Conservation (phyloP, 2,329 filamentous ascomycete genomes). For the Aspergillus sp. region DNA sequence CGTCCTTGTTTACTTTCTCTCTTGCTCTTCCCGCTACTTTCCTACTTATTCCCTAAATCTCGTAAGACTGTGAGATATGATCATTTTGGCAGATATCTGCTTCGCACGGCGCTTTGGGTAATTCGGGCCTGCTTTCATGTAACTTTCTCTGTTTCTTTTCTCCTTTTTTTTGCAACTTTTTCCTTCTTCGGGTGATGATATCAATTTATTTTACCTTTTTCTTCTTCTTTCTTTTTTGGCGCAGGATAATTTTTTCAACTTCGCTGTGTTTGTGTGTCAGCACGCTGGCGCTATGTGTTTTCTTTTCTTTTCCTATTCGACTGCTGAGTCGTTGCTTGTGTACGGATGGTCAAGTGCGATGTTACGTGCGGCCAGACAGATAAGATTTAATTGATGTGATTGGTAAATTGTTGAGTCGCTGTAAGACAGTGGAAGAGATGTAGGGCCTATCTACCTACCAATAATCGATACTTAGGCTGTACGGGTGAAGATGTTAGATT, state of each 20-base stretch:
- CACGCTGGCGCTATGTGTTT: conserved; percentile 1
- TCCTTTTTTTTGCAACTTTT: not conserved
- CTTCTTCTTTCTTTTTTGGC: not conserved
- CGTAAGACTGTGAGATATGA: not conserved
- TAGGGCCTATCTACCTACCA: no score
- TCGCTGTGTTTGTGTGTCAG: not conserved
- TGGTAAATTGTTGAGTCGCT: not conserved
- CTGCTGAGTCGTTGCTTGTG: not conserved
- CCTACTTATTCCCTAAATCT: not conserved
- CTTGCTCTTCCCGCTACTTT: not conserved
- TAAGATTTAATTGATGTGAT: not conserved
- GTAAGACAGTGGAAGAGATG: no score
- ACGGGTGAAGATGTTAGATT: not conserved
- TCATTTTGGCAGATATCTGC: not conserved
- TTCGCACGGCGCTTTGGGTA: not conserved
- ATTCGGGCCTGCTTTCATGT: not conserved
- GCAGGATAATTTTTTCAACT: not conserved
- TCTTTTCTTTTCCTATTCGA: not conserved
- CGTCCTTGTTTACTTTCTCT: not conserved
- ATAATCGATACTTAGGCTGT: not conserved
- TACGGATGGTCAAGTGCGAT: not conserved
- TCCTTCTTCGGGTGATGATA: not conserved
- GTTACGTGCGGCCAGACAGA: not conserved
- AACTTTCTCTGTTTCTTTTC: no score
- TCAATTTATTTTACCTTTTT: not conserved